A percentile compares a stretch with the other conserved stretches of the same genome.
phyloP scores from a whole-genome alignment of 208 protist species.

The Trypanosoma theileri region DNA sequence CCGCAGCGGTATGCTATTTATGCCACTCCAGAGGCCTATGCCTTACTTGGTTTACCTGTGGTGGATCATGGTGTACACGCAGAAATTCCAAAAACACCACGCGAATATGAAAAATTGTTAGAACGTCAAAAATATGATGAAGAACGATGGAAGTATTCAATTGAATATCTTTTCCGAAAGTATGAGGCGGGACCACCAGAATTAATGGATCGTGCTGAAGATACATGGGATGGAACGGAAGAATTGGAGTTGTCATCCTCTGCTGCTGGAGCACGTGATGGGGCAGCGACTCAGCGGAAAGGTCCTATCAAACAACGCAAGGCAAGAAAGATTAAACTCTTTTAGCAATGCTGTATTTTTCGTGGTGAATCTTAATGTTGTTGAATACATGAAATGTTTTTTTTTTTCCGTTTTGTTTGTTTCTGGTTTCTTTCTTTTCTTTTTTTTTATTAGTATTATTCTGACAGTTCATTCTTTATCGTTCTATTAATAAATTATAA shows the following conservation, averaged over 20 bases:
- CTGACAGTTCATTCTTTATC: too few species aligned
- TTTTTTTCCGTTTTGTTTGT: neutral
- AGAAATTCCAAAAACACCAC: constrained; percentile 76
- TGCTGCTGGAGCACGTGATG: constrained; percentile 38
- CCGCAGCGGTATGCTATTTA: constrained; percentile 89
- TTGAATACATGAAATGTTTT: neutral
- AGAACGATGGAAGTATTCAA: constrained; percentile 89
- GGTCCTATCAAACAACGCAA: constrained; percentile 86
- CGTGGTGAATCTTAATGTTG: too few species aligned
- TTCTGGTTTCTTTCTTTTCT: neutral
- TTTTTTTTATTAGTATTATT: neutral
- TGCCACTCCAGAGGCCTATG: constrained; percentile 84
- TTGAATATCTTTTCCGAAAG: constrained; percentile 89
- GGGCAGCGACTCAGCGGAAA: constrained; percentile 51
- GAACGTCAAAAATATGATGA: constrained; percentile 88
- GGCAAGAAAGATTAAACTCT: constrained; percentile 89
- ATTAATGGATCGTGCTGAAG: constrained; percentile 66
- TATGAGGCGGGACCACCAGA: constrained; percentile 82
- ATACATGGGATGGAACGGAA: constrained; percentile 74
- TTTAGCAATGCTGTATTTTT: constrained; percentile 32
- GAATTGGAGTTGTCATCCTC: constrained; percentile 31
- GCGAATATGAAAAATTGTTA: constrained; percentile 81
- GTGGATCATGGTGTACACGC: constrained; percentile 77
- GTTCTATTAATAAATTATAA: too few species aligned
- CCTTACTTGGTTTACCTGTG: constrained; percentile 73